phyloP scores from a whole-genome alignment of 1,139 yeast genomes.

The Petasospora rhodanensis region DNA sequence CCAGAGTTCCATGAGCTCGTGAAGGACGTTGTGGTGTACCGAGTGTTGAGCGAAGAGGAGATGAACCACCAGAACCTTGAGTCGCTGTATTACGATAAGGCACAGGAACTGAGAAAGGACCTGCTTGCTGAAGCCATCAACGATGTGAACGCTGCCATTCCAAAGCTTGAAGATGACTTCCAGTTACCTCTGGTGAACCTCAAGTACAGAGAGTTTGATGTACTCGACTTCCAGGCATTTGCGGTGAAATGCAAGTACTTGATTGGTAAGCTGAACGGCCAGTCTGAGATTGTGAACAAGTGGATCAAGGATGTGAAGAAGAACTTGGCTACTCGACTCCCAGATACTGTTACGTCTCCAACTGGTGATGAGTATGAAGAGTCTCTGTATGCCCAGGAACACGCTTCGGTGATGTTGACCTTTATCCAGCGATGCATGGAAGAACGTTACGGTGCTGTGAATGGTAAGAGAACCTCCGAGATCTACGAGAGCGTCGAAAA shows the following conservation, averaged over 20 bases:
- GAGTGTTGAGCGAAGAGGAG: conserved; percentile 21
- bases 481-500: conserved; percentile 11
- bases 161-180: conserved; percentile 25
- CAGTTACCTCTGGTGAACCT: conserved; percentile 18
- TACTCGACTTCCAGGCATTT: conserved; percentile 20
- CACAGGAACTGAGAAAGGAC: conserved; percentile 56
- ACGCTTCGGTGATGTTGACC: conserved; percentile 59
- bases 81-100: conserved; percentile 49
- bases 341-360: conserved; percentile 40
- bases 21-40: conserved; percentile 10
- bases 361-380: conserved; percentile 78
- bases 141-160: conserved; percentile 24
- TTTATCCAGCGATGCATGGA: conserved; percentile 50
- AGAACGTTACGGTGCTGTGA: conserved; percentile 50
- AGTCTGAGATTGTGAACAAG: conserved; percentile 50
- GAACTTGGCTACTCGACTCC: conserved; percentile 44
- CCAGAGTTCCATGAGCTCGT: conserved; percentile 1
- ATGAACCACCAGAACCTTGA: conserved; percentile 34
- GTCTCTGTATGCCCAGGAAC: conserved; percentile 70
- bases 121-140: conserved; percentile 42
- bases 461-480: conserved; percentile 29
- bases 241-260: conserved; percentile 22
- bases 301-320: conserved; percentile 47
- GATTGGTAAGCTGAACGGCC: conserved; percentile 45
- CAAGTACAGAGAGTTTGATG: conserved; percentile 4